Evolutionary conservation across 139 green algal genomes (phyloP), one percentile per base, ranked within the genome.

Genomic region (Penium margaritaceum): DNA sequence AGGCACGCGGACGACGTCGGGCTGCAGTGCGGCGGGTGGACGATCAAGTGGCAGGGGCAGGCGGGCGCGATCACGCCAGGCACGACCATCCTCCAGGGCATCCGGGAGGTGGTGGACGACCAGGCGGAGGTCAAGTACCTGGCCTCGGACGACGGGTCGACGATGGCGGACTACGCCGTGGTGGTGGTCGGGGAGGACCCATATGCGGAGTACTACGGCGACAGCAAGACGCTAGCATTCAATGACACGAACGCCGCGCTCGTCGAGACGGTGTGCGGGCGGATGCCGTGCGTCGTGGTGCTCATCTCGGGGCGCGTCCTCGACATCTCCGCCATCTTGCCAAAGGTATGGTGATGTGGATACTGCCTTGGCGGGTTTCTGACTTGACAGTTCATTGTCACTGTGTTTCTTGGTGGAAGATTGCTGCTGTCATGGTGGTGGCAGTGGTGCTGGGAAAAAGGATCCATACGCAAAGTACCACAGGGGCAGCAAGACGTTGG

Each of bases 71-170:
- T 72, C 21, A 65, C 44, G 19, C 27, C 27, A 68, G 66, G 66
- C 46, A 74, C 66, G 5, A 76, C 68, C 17, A 67, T 76, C 15
- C 60, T 70, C 12, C 36, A 76, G 33, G 68, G 68, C 21, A 76
- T 76, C 29, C 17, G 46, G 39, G 46, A 41, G 21, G 6, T 60
- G 35, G 1, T 63, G 15, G 17, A n/a, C 33, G 66, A 19, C 21
- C 66, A 39, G 4, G 61, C 61, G 37, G 35, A n/a, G 1, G 30
- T 69, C 29, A 64, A 17, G 12, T 67, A 35, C 57, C n/a, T 75
- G 6, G 43, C 19, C 1, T 44, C 72, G 0, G 36, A 44, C 6
- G 44, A 67, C 9, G 67, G 32, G 15, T 29, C 33, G 33, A 65
- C 24, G 29, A 61, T 36, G 35, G 62, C 62, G 15, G 70, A 77